Percentiles rank a stretch among this genome's conserved stretches.
Evolutionary conservation across 2,329 filamentous ascomycete genomes (phyloP).

Genomic region (Orbilia ellipsospora): DNA sequence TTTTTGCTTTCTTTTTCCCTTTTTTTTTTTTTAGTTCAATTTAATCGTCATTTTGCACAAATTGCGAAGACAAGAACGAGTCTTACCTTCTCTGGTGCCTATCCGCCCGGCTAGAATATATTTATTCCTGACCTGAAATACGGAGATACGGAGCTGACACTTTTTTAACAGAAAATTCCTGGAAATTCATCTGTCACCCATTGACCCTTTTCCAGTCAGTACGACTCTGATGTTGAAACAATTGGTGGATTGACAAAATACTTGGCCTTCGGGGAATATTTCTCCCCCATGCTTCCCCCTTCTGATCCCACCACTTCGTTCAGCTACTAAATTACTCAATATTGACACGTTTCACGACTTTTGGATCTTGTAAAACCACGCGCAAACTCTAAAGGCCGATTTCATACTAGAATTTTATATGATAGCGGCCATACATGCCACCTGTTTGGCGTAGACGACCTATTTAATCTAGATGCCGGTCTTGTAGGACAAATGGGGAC

Average conservation of each 20-base stretch:
- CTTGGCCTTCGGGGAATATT: constrained; percentile 49
- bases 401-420: constrained; percentile 26
- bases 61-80: too few relatives aligned
- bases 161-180: constrained; percentile 20
- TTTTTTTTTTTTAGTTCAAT: neutral
- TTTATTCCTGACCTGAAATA: neutral
- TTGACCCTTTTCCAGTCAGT: constrained; percentile 30
- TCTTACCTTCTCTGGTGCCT: constrained; percentile 1
- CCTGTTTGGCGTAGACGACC: neutral
- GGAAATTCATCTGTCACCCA: constrained; percentile 39
- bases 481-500: constrained; percentile 3
- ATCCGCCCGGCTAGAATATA: neutral
- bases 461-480: neutral
- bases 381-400: constrained; percentile 36
- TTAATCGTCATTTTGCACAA: constrained; percentile 17
- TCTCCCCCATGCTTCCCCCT: neutral
- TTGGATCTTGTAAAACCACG: constrained; percentile 55
- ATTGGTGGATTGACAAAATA: neutral
- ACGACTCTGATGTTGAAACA: constrained; percentile 16
- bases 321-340: constrained; percentile 6
- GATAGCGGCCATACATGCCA: constrained; percentile 28
- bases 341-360: constrained; percentile 54
- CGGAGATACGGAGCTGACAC: constrained; percentile 21
- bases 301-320: constrained; percentile 2
- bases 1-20: too few relatives aligned